A percentile compares a stretch with the other conserved stretches of the same genome.
phyloP scores from a whole-genome alignment of 805 yeast genomes.

The Myxozyma kluyveri region DNA sequence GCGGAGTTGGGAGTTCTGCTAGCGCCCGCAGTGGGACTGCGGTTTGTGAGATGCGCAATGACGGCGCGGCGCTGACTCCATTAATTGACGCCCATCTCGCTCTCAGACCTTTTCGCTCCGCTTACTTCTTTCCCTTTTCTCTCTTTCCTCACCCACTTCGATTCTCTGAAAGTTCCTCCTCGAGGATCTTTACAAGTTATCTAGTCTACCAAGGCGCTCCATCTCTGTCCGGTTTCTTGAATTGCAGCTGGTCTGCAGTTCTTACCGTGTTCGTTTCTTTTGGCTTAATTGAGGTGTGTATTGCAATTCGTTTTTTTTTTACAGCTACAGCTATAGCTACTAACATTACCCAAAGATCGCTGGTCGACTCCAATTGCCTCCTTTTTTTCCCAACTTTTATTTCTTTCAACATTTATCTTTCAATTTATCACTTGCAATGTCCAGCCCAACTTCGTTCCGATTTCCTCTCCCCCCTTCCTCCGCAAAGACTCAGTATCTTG shows the following conservation, averaged over 20 bases:
- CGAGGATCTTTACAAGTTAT: background rate
- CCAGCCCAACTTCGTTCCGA: background rate
- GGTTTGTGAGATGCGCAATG: no score
- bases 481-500: background rate
- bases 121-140: conserved; percentile 1
- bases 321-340: conserved; percentile 1
- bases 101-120: no score
- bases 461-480: background rate
- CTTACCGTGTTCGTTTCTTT: conserved; percentile 11
- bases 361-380: conserved; percentile 14
- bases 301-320: no score
- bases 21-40: no score
- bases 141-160: conserved; percentile 4
- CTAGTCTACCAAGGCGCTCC: no score
- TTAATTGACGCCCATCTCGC: no score
- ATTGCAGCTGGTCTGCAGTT: conserved; percentile 29
- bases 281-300: no score
- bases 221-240: no score
- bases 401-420: background rate
- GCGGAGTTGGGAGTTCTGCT: no score
- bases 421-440: background rate
- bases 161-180: background rate
- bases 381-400: conserved; percentile 2
- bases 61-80: no score
- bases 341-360: conserved; percentile 9